A percentile compares a stretch with the other conserved stretches of the same genome.
phyloP scores from a whole-genome alignment of 116 monocot genomes.

The Cymodocea nodosa region DNA sequence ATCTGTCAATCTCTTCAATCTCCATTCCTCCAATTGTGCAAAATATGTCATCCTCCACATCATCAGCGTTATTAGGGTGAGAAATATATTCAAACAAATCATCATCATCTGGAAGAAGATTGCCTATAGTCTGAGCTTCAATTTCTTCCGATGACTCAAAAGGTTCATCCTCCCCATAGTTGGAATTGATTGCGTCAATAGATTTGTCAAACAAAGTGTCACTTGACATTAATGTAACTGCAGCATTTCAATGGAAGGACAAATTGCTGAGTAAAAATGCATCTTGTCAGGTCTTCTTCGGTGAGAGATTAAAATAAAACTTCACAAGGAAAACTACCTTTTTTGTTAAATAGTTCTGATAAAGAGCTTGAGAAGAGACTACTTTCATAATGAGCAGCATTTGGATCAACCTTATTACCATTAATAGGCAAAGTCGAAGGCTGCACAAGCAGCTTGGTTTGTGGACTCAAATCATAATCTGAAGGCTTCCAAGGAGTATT shows the following conservation, averaged over 20 bases:
- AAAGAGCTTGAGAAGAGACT: constrained; percentile 55
- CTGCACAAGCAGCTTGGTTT: constrained; percentile 18
- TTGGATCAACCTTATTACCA: constrained; percentile 18
- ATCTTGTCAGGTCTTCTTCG: not conserved
- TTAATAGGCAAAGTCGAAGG: constrained; percentile 17
- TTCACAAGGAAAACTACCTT: constrained; percentile 22
- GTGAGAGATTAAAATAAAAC: not conserved
- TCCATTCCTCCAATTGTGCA: constrained; percentile 66
- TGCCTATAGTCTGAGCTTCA: constrained; percentile 80
- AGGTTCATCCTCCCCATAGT: constrained; percentile 39
- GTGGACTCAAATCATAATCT: constrained; percentile 11
- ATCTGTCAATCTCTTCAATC: constrained; percentile 36
- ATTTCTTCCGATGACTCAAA: constrained; percentile 57
- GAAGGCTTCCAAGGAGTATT: constrained; percentile 19
- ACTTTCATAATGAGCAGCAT: constrained; percentile 27
- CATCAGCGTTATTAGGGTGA: constrained; percentile 25
- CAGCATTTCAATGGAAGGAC: constrained; percentile 7
- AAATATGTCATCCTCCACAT: constrained; percentile 68
- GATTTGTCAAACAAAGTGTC: constrained; percentile 30
- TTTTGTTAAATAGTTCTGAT: constrained; percentile 37
- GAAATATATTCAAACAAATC: constrained; percentile 40
- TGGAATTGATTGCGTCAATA: constrained; percentile 12
- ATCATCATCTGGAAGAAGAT: constrained; percentile 87
- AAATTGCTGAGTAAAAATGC: not conserved
- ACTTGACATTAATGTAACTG: constrained; percentile 41